Conservation (phyloP, 768 basidiomycete species). For the Punctularia strigosozonata region DNA sequence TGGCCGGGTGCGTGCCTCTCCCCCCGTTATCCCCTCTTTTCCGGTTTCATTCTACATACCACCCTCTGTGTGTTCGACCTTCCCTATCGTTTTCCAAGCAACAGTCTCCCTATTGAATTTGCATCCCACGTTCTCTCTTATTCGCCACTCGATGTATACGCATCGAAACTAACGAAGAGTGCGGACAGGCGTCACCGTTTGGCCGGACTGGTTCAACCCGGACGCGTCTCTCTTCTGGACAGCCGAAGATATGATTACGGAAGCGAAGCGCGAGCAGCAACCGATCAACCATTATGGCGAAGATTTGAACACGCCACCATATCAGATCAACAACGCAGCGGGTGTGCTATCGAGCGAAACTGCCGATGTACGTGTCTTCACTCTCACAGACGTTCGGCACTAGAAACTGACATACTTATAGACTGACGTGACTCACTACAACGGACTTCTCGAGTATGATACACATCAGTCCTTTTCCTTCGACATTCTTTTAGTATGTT, state of each 20-base stretch:
- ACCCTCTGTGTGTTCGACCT: no score
- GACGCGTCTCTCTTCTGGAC: slow-evolving; percentile 36
- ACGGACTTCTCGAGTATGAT: slow-evolving; percentile 49
- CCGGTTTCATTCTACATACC: no score
- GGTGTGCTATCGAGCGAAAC: slow-evolving; percentile 38
- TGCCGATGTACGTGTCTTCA: slow-evolving; percentile 29
- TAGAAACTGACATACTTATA: slow-evolving; percentile 3
- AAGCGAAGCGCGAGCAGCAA: no score
- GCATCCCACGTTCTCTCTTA: no score
- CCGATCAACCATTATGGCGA: slow-evolving; percentile 32
- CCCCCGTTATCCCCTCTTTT: no score
- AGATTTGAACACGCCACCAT: slow-evolving; percentile 38
- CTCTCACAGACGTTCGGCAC: not conserved
- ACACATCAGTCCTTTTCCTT: slow-evolving; percentile 21
- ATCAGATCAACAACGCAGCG: slow-evolving; percentile 46
- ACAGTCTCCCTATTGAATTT: no score
- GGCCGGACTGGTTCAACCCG: slow-evolving; percentile 27
- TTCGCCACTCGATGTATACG: not conserved
- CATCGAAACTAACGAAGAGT: not conserved
- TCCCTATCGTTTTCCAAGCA: no score
- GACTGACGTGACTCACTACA: slow-evolving; percentile 34
- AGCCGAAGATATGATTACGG: no score
- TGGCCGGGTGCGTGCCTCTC: slow-evolving; percentile 57
- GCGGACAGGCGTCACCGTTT: slow-evolving; percentile 40
- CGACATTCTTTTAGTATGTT: no score